These are phyloP conservation scores for Rhynchospora breviuscula DNA, from an alignment of 176 grass and related monocot species.

Conservation along the genomic window DNA sequence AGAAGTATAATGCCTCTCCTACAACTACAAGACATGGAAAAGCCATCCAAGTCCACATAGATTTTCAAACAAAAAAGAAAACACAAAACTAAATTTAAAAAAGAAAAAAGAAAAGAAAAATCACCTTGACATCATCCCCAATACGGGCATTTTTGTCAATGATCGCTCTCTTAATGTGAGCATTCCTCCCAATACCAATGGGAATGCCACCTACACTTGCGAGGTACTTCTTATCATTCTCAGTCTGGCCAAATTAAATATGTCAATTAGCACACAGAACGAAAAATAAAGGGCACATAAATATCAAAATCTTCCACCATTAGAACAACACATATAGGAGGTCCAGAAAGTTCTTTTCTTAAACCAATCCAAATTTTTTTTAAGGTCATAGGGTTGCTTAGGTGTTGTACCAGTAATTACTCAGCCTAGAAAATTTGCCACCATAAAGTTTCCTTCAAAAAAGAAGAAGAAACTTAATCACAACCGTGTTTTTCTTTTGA, in stretches of 20 bases:
- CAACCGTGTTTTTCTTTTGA: slow-evolving; percentile 3
- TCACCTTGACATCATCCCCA: slow-evolving; percentile 89
- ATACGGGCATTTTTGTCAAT: slow-evolving; percentile 99
- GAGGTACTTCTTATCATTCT: slow-evolving; percentile 61
- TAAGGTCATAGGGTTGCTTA: neutral
- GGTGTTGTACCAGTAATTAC: neutral
- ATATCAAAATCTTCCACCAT: neutral
- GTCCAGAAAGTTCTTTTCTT: neutral
- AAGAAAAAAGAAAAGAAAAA: slow-evolving; percentile 2
- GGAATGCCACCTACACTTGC: slow-evolving; percentile 62
- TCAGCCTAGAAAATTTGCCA: neutral
- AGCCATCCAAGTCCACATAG: no score
- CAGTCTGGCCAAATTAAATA: slow-evolving; percentile 53
- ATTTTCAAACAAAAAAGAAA: neutral
- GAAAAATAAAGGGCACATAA: neutral
- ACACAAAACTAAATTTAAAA: neutral
- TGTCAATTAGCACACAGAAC: neutral
- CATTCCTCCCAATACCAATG: slow-evolving; percentile 89
- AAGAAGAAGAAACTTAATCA: neutral
- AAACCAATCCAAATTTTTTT: neutral
- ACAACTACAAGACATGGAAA: neutral
- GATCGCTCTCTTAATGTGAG: slow-evolving; percentile 84
- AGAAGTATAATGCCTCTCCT: neutral
- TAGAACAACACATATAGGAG: neutral
- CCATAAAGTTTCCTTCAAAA: neutral